Conservation (phyloP, 768 basidiomycete genomes). For the Candolleomyces efflorescens region DNA sequence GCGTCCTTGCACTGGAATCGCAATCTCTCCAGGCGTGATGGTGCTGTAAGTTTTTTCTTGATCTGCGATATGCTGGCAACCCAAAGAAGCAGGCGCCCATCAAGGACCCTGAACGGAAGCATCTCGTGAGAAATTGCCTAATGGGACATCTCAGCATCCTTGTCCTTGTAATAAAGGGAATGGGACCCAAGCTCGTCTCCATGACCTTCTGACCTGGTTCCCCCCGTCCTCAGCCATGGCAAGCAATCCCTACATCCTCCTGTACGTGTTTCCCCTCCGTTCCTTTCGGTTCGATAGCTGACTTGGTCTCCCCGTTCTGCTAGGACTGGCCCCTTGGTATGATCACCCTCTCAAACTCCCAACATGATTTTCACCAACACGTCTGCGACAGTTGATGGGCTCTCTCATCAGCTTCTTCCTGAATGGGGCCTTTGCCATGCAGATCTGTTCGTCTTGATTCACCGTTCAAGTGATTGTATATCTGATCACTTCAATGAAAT, state of each 20-base stretch:
- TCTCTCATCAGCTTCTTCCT: slow-evolving; percentile 2
- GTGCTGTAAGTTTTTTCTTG: no score
- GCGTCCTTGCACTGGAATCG: no score
- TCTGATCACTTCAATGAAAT: no score
- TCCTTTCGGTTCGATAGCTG: not conserved
- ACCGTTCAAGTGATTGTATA: no score
- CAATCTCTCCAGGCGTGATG: no score
- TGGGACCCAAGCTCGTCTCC: no score
- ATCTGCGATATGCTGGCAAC: no score
- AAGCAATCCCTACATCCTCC: not conserved
- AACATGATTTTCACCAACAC: not conserved
- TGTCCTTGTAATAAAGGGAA: no score
- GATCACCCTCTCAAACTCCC: not conserved
- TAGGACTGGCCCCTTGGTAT: slow-evolving; percentile 2
- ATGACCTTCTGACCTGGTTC: not conserved
- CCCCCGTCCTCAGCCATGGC: not conserved
- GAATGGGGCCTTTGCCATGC: slow-evolving; percentile 4
- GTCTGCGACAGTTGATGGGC: not conserved
- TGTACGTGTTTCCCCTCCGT: not conserved
- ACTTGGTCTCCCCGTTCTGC: not conserved
- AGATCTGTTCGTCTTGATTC: not conserved
- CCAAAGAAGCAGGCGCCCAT: no score
- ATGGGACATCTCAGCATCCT: no score
- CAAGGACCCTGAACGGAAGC: no score
- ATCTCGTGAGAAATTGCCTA: no score